Percentiles rank a stretch among this genome's conserved stretches.
Evolutionary conservation across 257 asterid species (phyloP).

Genomic region (Penstemon newberryi): DNA sequence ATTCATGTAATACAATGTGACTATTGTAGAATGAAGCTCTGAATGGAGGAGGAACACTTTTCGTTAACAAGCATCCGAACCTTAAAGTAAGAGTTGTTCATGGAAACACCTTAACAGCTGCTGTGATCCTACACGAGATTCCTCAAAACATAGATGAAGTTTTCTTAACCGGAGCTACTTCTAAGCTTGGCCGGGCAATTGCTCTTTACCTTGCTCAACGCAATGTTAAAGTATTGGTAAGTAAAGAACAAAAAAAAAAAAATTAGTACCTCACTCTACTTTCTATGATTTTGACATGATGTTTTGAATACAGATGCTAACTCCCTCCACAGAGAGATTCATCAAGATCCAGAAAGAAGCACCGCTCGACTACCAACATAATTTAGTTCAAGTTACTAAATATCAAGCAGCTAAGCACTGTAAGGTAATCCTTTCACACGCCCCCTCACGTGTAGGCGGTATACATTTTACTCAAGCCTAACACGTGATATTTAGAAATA

Average conservation of each 20-base stretch:
- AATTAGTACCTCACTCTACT: too few relatives aligned
- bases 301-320: conserved; percentile 61
- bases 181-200: conserved; percentile 92
- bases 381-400: conserved; percentile 78
- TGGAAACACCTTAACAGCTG: conserved; percentile 94
- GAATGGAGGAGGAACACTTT: conserved; percentile 87
- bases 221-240: conserved; percentile 73
- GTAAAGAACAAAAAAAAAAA: neutral
- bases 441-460: too few relatives aligned
- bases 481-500: too few relatives aligned
- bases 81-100: conserved; percentile 86
- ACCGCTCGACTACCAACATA: conserved; percentile 53
- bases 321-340: conserved; percentile 79
- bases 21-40: conserved; percentile 68
- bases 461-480: too few relatives aligned
- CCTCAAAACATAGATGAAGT: conserved; percentile 74
- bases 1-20: neutral
- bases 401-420: conserved; percentile 73
- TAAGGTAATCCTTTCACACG: conserved; percentile 47
- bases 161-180: conserved; percentile 88
- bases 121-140: conserved; percentile 70
- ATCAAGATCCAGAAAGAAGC: conserved; percentile 73
- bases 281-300: neutral
- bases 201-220: conserved; percentile 72
- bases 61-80: conserved; percentile 69